phyloP scores from a whole-genome alignment of 2,329 filamentous ascomycete species.

The Colletotrichum sidae region DNA sequence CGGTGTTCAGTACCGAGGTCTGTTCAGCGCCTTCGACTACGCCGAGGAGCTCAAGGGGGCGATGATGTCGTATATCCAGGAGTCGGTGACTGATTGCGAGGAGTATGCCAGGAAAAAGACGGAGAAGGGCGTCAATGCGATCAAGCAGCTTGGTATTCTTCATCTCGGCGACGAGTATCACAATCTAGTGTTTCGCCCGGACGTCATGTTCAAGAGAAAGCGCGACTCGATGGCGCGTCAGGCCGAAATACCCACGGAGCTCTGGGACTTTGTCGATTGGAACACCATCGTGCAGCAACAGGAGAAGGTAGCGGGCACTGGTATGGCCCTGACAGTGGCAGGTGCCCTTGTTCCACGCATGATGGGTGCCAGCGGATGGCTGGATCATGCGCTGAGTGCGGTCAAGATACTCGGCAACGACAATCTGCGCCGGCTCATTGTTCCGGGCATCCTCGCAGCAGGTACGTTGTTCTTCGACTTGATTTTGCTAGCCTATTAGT shows the following conservation, averaged over 20 bases:
- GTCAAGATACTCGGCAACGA: conserved; percentile 84
- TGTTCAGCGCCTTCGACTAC: conserved; percentile 88
- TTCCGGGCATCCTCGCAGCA: conserved; percentile 83
- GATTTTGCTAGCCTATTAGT: conserved; percentile 43
- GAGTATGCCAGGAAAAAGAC: conserved; percentile 85
- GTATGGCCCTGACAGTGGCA: conserved; percentile 92
- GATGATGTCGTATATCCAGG: conserved; percentile 89
- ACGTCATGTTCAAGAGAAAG: conserved; percentile 92
- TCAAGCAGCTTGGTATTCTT: conserved; percentile 87
- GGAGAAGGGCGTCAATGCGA: conserved; percentile 83
- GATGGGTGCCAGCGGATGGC: conserved; percentile 86
- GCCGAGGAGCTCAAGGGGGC: conserved; percentile 92
- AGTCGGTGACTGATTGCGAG: conserved; percentile 83
- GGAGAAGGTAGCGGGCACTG: conserved; percentile 93
- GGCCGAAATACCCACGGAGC: conserved; percentile 87
- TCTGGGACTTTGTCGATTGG: conserved; percentile 95
- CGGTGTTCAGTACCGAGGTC: conserved; percentile 86
- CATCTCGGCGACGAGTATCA: conserved; percentile 91
- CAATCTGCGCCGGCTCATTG: conserved; percentile 81
- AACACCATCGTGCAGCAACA: conserved; percentile 85
- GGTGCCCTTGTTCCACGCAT: conserved; percentile 86
- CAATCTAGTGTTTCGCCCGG: conserved; percentile 87
- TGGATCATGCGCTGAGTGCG: conserved; percentile 86
- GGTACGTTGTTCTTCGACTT: conserved; percentile 67
- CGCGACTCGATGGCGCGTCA: conserved; percentile 85